A percentile compares a stretch with the other conserved stretches of the same genome.
phyloP scores from a whole-genome alignment of 1,284 basidiomycete genomes.

The Mycena citricolor region DNA sequence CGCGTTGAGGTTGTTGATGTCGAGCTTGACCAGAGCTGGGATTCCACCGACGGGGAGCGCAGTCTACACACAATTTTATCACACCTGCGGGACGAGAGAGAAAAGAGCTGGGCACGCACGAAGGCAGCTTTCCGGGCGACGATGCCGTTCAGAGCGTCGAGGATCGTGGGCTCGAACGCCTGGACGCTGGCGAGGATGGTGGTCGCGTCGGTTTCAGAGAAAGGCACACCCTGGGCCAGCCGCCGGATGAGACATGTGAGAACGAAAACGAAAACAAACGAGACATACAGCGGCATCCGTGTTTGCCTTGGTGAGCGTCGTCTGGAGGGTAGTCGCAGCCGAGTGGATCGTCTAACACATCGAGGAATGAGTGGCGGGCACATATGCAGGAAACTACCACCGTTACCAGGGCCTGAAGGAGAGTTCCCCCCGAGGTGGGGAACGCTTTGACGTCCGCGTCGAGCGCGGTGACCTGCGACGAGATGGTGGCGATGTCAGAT shows the following conservation, averaged over 20 bases:
- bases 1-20: constrained; percentile 28
- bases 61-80: not conserved
- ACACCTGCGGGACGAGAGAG: not conserved
- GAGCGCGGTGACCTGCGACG: constrained; percentile 30
- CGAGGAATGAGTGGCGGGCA: not conserved
- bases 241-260: not conserved
- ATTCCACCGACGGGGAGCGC: constrained; percentile 33
- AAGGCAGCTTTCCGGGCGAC: constrained; percentile 34
- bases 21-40: constrained; percentile 26
- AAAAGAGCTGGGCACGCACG: not conserved
- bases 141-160: constrained; percentile 29
- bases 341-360: constrained; percentile 32
- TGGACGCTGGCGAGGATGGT: constrained; percentile 29
- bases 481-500: constrained; percentile 31
- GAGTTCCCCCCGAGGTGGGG: constrained; percentile 32
- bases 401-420: constrained; percentile 33
- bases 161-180: constrained; percentile 30
- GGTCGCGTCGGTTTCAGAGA: constrained; percentile 31
- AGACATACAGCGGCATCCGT: constrained; percentile 29
- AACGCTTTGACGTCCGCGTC: constrained; percentile 32
- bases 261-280: too few species aligned
- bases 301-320: constrained; percentile 29
- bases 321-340: constrained; percentile 26
- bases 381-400: constrained; percentile 5
- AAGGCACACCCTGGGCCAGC: constrained; percentile 5